phyloP scores from a whole-genome alignment of 1,284 basidiomycete species.

The Fistulina hepatica region DNA sequence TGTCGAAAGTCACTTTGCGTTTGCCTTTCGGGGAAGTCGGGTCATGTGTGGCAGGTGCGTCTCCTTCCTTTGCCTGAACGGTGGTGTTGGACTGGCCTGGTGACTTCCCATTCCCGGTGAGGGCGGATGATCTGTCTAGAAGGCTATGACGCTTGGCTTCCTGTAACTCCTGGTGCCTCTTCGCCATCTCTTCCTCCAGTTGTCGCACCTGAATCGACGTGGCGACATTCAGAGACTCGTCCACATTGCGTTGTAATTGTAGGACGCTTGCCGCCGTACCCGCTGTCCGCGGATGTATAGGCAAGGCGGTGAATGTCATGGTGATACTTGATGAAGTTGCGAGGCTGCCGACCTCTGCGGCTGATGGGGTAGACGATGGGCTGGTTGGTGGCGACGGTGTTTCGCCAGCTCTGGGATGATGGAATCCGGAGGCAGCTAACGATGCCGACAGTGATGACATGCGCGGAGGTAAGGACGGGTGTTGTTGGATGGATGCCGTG shows the following conservation, averaged over 20 bases:
- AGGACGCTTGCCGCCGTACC: conserved; percentile 28
- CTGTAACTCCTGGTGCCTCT: not conserved
- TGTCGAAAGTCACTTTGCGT: not conserved
- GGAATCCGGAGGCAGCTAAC: conserved; percentile 47
- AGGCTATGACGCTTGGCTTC: not conserved
- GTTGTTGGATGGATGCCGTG: conserved; percentile 27
- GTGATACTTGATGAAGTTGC: not conserved
- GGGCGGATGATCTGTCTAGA: not conserved
- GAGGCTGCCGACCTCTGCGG: not conserved
- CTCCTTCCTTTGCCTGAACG: not conserved
- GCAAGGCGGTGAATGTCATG: conserved; percentile 5
- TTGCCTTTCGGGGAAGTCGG: not conserved
- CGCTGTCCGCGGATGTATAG: not conserved
- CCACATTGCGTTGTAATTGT: conserved; percentile 45
- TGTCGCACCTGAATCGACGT: conserved; percentile 56
- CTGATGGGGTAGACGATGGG: not conserved
- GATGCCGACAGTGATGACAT: conserved; percentile 62
- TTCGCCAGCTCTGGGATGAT: conserved; percentile 33
- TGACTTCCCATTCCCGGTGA: not conserved
- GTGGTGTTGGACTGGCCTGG: not conserved
- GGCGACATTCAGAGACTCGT: conserved; percentile 52
- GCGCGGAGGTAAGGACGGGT: conserved; percentile 28
- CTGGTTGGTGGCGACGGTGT: conserved; percentile 2
- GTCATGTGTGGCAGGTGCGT: not conserved
- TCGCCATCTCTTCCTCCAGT: conserved; percentile 12